Conservation (phyloP, 768 basidiomycete genomes). For the Russula virescens region DNA sequence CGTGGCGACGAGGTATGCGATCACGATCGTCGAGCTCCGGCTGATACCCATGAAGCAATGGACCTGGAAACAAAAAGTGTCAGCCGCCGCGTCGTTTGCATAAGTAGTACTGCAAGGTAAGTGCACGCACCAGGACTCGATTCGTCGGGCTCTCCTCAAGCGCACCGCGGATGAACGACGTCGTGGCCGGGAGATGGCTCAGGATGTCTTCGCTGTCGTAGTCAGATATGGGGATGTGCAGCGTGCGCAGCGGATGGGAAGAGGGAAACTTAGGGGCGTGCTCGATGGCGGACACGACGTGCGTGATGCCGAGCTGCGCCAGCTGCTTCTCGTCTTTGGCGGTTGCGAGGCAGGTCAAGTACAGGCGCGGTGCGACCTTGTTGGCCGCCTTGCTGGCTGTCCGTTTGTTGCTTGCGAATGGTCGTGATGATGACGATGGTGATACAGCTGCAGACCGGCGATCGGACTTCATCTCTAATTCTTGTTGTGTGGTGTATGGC, state of each 20-base stretch:
- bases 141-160: slow-evolving; percentile 39
- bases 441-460: too few species aligned
- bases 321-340: slow-evolving; percentile 48
- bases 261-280: slow-evolving; percentile 41
- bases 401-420: slow-evolving; percentile 4
- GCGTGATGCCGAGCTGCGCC: slow-evolving; percentile 59
- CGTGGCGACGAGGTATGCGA: slow-evolving; percentile 49
- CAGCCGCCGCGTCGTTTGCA: too few species aligned
- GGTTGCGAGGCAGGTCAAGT: slow-evolving; percentile 56
- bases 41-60: slow-evolving; percentile 76
- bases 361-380: slow-evolving; percentile 45
- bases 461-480: neutral
- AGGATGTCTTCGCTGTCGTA: slow-evolving; percentile 38
- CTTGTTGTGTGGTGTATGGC: neutral
- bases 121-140: slow-evolving; percentile 44
- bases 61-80: slow-evolving; percentile 39
- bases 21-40: slow-evolving; percentile 68
- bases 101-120: too few species aligned
- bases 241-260: slow-evolving; percentile 32
- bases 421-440: neutral
- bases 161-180: slow-evolving; percentile 47
- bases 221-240: slow-evolving; percentile 52
- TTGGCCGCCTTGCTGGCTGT: slow-evolving; percentile 19
- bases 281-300: slow-evolving; percentile 64
- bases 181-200: slow-evolving; percentile 42